These are phyloP conservation scores for Diaporthe australafricana DNA, from an alignment of 2,329 filamentous ascomycete genomes.

Conservation along the genomic window DNA sequence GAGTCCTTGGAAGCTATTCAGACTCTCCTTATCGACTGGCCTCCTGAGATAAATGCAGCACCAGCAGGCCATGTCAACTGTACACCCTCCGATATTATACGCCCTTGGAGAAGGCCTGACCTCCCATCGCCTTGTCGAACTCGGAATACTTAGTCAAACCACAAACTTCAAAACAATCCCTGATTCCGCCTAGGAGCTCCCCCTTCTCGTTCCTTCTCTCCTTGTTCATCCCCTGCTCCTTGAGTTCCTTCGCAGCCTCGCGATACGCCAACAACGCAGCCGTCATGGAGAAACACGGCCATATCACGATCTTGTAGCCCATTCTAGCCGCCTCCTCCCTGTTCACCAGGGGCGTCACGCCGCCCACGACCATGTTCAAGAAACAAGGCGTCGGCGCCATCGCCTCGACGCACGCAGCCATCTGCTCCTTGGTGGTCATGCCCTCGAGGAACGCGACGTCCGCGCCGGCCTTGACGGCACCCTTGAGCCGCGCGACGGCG, in stretches of 20 bases:
- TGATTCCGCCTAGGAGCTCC: conserved; percentile 43
- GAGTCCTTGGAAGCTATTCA: background rate
- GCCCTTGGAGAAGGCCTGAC: conserved; percentile 44
- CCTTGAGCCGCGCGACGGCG: conserved; percentile 60
- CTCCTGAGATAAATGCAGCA: background rate
- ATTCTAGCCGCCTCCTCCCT: conserved; percentile 43
- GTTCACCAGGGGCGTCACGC: conserved; percentile 47
- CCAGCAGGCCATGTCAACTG: too few species aligned
- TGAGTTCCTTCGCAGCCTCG: conserved; percentile 47
- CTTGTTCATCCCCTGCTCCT: conserved; percentile 46
- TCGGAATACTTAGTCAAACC: conserved; percentile 44
- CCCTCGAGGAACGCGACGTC: conserved; percentile 73
- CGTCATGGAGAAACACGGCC: conserved; percentile 47
- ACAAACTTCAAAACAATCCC: conserved; percentile 47
- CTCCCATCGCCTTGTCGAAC: conserved; percentile 46
- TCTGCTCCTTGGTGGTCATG: conserved; percentile 61
- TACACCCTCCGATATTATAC: too few species aligned
- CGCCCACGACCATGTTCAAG: conserved; percentile 48
- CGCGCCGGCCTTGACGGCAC: conserved; percentile 65
- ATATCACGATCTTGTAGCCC: conserved; percentile 48
- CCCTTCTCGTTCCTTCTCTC: conserved; percentile 43
- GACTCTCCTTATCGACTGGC: too few species aligned
- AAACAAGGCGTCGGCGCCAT: conserved; percentile 46
- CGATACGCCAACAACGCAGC: conserved; percentile 47
- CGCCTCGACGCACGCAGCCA: conserved; percentile 33